These are phyloP conservation scores for Cytospora piceae DNA, from an alignment of 2,329 filamentous ascomycete species.

Conservation along the genomic window DNA sequence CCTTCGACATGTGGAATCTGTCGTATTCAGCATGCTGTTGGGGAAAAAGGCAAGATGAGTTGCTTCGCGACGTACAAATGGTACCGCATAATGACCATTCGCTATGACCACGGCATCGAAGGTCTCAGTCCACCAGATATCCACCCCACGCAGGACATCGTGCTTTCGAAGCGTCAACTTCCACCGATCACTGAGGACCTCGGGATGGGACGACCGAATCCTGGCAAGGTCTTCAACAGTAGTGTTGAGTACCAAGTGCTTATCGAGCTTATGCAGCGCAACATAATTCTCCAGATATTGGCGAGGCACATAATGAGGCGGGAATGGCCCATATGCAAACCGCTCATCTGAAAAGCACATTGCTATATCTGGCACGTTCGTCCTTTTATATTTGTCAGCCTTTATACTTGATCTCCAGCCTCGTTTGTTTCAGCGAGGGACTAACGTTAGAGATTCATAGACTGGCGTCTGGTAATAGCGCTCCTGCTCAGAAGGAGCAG, in stretches of 20 bases:
- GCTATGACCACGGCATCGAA: constrained; percentile 52
- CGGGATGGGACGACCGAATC: constrained; percentile 31
- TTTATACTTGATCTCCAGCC: not conserved
- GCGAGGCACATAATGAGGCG: constrained; percentile 56
- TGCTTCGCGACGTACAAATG: constrained; percentile 43
- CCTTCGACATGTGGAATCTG: constrained; percentile 53
- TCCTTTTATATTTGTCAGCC: constrained; percentile 39
- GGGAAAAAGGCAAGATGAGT: not conserved
- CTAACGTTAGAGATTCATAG: constrained; percentile 56
- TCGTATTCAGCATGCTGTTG: not conserved
- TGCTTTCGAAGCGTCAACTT: constrained; percentile 52
- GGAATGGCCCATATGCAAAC: constrained; percentile 60
- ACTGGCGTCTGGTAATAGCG: constrained; percentile 54
- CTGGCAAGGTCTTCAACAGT: constrained; percentile 54
- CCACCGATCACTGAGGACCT: constrained; percentile 42
- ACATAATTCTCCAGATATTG: constrained; percentile 63
- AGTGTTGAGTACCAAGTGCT: constrained; percentile 51
- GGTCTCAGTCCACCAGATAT: constrained; percentile 57
- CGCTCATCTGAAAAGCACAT: constrained; percentile 59
- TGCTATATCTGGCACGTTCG: constrained; percentile 60
- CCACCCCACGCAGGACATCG: constrained; percentile 47
- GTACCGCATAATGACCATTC: constrained; percentile 50
- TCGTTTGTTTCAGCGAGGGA: not conserved
- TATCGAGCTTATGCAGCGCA: constrained; percentile 52
- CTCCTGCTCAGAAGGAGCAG: constrained; percentile 48